These are phyloP conservation scores for Apostasia ramifera DNA, from an alignment of 106 monocot species.

Conservation along the genomic window DNA sequence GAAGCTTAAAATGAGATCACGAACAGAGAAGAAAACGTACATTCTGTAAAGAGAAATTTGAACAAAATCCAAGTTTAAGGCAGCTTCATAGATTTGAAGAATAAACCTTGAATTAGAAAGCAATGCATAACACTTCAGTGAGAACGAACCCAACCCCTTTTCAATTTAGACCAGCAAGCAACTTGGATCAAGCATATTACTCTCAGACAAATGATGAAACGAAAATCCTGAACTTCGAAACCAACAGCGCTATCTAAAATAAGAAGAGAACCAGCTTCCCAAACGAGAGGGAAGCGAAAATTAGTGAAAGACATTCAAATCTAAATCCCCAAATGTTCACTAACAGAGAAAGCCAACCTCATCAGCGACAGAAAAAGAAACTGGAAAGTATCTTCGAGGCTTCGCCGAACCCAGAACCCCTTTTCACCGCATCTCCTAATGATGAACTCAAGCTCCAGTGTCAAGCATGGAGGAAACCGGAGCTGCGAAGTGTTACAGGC, in stretches of 20 bases:
- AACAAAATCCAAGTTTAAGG: not conserved
- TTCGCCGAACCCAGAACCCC: not conserved
- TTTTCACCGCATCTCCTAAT: constrained; percentile 8
- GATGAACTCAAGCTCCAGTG: constrained; percentile 13
- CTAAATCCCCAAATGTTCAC: not conserved
- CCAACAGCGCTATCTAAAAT: not conserved
- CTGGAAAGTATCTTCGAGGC: not conserved
- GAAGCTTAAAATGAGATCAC: not conserved
- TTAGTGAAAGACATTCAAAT: not conserved
- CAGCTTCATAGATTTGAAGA: no score
- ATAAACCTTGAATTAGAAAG: no score
- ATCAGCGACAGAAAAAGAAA: no score
- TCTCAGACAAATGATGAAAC: no score
- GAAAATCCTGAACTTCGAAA: no score
- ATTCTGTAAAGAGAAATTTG: not conserved
- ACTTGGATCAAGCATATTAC: no score
- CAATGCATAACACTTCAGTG: no score
- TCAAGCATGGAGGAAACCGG: constrained; percentile 27
- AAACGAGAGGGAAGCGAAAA: not conserved
- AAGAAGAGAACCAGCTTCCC: not conserved
- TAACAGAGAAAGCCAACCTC: not conserved
- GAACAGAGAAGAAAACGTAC: not conserved
- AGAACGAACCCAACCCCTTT: no score
- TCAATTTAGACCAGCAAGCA: no score
- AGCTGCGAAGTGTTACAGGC: constrained; percentile 2